phyloP scores from a whole-genome alignment of 106 monocot genomes.

The Acorus calamus region DNA sequence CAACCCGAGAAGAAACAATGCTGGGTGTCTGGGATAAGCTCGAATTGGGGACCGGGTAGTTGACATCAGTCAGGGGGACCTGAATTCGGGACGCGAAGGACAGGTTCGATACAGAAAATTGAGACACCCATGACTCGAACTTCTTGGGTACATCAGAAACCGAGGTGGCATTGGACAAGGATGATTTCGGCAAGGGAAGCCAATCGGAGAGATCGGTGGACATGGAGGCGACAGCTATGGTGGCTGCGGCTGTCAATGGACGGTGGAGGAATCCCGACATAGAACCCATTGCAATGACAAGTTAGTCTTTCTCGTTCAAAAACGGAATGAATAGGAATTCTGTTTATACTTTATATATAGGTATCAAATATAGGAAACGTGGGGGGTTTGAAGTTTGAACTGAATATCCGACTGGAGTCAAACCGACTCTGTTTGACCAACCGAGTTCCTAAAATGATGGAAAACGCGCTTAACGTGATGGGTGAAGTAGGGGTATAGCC shows the following conservation, averaged over 20 bases:
- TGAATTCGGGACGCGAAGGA: constrained; percentile 3
- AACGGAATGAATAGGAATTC: background rate
- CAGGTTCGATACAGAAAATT: constrained; percentile 22
- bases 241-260: constrained; percentile 69
- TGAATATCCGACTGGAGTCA: no score
- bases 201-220: constrained; percentile 56
- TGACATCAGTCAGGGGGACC: background rate
- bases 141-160: constrained; percentile 1
- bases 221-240: constrained; percentile 51
- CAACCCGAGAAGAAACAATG: constrained; percentile 6
- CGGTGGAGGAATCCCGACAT: constrained; percentile 57
- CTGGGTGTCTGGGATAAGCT: background rate
- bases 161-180: background rate
- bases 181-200: constrained; percentile 20
- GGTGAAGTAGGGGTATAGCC: background rate
- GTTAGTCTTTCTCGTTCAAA: background rate
- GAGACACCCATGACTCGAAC: constrained; percentile 18
- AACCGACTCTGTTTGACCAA: no score
- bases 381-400: background rate
- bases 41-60: background rate
- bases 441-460: no score
- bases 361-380: no score
- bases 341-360: no score
- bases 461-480: constrained; percentile 1
- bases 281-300: constrained; percentile 40